A percentile compares a stretch with the other conserved stretches of the same genome.
phyloP scores from a whole-genome alignment of 352 stramenopile species.

The Globisporangium irregulare region DNA sequence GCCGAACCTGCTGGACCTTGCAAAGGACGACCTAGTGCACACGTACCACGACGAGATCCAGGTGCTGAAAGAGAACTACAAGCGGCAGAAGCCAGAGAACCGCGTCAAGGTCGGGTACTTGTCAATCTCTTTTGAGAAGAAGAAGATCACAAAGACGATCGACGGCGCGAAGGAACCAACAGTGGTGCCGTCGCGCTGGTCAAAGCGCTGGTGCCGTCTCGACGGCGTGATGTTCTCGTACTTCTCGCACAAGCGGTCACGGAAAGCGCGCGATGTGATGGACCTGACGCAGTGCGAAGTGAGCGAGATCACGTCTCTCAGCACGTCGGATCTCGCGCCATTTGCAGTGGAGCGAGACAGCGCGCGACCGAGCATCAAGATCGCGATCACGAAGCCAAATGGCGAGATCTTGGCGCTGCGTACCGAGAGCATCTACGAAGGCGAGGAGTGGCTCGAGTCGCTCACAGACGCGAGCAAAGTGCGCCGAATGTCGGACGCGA shows the following conservation, averaged over 20 bases:
- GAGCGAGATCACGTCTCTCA: slow-evolving; percentile 59
- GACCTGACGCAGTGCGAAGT: slow-evolving; percentile 71
- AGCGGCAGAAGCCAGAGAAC: slow-evolving; percentile 72
- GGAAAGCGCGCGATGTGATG: slow-evolving; percentile 68
- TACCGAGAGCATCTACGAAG: slow-evolving; percentile 80
- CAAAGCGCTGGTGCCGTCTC: slow-evolving; percentile 81
- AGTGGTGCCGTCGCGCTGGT: slow-evolving; percentile 66
- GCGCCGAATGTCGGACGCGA: slow-evolving; percentile 19
- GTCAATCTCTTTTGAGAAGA: slow-evolving; percentile 73
- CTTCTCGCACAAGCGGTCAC: slow-evolving; percentile 77
- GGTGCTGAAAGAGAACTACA: slow-evolving; percentile 81
- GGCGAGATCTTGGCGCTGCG: slow-evolving; percentile 66
- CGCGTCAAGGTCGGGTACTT: slow-evolving; percentile 81
- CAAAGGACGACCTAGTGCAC: slow-evolving; percentile 74
- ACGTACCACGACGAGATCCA: slow-evolving; percentile 86
- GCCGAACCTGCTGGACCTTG: slow-evolving; percentile 63
- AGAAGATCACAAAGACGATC: slow-evolving; percentile 45
- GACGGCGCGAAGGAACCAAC: slow-evolving; percentile 56
- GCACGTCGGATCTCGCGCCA: slow-evolving; percentile 37
- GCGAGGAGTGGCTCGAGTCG: slow-evolving; percentile 78
- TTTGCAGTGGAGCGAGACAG: slow-evolving; percentile 56
- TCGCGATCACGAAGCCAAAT: slow-evolving; percentile 67
- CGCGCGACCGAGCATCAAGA: slow-evolving; percentile 52
- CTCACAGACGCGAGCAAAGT: slow-evolving; percentile 69
- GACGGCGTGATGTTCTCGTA: slow-evolving; percentile 78